These are phyloP conservation scores for Cyberlindnera maritima DNA, from an alignment of 805 yeast genomes.

Conservation along the genomic window DNA sequence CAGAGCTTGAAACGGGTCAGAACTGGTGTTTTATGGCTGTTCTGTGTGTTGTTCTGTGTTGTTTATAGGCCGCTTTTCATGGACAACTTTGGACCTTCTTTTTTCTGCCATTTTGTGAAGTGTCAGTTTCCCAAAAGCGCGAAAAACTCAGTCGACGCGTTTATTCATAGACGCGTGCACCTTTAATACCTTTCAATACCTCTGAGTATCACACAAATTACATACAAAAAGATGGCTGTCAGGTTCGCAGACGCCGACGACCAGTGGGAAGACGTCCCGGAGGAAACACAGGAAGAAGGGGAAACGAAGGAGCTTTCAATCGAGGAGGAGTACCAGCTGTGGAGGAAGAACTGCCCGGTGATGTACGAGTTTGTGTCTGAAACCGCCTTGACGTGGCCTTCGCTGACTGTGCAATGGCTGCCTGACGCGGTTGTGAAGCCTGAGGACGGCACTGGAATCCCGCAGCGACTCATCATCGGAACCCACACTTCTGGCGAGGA, in stretches of 20 bases:
- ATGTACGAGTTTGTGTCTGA: slow-evolving; percentile 85
- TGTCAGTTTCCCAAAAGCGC: not conserved
- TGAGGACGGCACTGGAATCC: slow-evolving; percentile 29
- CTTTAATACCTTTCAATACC: no score
- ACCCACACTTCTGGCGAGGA: slow-evolving; percentile 76
- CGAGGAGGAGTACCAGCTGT: slow-evolving; percentile 64
- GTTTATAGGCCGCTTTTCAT: not conserved
- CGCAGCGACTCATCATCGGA: slow-evolving; percentile 58
- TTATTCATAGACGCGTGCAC: not conserved
- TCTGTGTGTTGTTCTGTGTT: no score
- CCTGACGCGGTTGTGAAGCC: slow-evolving; percentile 37
- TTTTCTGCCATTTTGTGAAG: not conserved
- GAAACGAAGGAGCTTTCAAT: slow-evolving; percentile 30
- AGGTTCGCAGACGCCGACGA: slow-evolving; percentile 6
- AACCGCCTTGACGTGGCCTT: slow-evolving; percentile 80
- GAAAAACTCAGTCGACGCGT: not conserved
- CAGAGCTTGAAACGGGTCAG: no score
- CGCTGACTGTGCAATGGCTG: slow-evolving; percentile 75
- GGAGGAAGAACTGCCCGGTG: slow-evolving; percentile 78
- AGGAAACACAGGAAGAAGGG: no score
- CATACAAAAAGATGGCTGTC: slow-evolving; percentile 4
- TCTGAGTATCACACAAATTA: no score
- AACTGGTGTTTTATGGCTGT: not conserved
- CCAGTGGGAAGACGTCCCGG: slow-evolving; percentile 2
- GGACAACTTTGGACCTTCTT: no score